Conservation (phyloP, 805 yeast species). For the Wickerhamomyces hampshirensis region DNA sequence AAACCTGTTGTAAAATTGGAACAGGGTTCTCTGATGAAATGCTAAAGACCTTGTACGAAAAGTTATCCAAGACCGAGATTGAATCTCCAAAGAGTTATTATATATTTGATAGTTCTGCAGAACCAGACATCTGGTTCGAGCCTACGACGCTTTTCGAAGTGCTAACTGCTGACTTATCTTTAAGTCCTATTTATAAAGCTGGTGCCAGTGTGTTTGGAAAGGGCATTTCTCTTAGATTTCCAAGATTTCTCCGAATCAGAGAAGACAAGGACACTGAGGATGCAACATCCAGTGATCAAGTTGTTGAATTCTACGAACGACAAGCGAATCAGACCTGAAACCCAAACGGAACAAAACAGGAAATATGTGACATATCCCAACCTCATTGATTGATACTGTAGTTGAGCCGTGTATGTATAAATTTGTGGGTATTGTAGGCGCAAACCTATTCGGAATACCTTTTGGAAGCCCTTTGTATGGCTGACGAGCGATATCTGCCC, state of each 20-base stretch:
- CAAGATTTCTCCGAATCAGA: slow-evolving; percentile 76
- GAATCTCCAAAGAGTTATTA: slow-evolving; percentile 60
- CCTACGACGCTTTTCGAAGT: slow-evolving; percentile 84
- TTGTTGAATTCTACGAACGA: slow-evolving; percentile 74
- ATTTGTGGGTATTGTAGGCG: no score
- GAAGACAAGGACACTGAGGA: slow-evolving; percentile 86
- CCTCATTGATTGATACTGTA: no score
- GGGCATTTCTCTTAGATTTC: slow-evolving; percentile 86
- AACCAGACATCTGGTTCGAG: slow-evolving; percentile 94
- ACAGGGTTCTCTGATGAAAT: slow-evolving; percentile 93
- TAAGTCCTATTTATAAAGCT: slow-evolving; percentile 87
- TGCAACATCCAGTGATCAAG: slow-evolving; percentile 80
- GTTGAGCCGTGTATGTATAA: no score
- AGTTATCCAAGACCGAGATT: slow-evolving; percentile 64
- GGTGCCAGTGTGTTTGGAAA: slow-evolving; percentile 67
- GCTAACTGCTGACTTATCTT: slow-evolving; percentile 82
- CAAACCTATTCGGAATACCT: no score
- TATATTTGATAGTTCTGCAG: slow-evolving; percentile 65
- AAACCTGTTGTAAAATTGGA: slow-evolving; percentile 94
- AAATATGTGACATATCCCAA: no score
- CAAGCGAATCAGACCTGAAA: slow-evolving; percentile 37
- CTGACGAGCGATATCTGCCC: no score
- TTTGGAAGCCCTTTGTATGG: no score
- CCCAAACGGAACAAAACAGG: neutral
- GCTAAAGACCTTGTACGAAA: slow-evolving; percentile 53